Evolutionary conservation across 495 filamentous ascomycete species (phyloP).

Genomic region (Penicillium diatomitis): DNA sequence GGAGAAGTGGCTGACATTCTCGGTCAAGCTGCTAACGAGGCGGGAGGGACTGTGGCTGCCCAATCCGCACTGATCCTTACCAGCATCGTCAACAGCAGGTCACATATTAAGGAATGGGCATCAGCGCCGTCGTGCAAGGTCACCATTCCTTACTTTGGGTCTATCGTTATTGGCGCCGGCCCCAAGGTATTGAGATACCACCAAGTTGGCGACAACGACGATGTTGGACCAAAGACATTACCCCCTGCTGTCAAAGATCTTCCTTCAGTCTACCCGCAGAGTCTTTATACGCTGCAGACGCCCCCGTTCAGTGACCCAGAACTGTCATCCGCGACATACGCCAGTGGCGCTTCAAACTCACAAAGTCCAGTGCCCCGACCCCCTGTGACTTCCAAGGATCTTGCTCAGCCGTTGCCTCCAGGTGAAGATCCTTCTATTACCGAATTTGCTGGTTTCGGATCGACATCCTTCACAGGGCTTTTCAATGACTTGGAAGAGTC

Average conservation of each 20-base stretch:
- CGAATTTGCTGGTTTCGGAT: constrained; percentile 11
- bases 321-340: not conserved
- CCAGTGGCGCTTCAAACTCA: not conserved
- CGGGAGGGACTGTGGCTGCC: constrained; percentile 39
- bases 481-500: constrained; percentile 17
- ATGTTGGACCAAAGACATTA: not conserved
- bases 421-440: constrained; percentile 7
- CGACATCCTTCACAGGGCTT: constrained; percentile 12
- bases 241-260: not conserved
- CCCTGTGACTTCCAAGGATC: not conserved
- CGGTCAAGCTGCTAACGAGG: constrained; percentile 25
- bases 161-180: constrained; percentile 24
- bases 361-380: not conserved
- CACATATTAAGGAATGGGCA: constrained; percentile 1
- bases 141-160: constrained; percentile 41
- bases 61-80: constrained; percentile 39
- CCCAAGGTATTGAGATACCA: constrained; percentile 15
- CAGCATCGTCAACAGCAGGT: constrained; percentile 15
- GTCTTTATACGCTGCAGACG: constrained; percentile 15
- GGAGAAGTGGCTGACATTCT: constrained; percentile 32
- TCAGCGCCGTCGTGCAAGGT: constrained; percentile 17
- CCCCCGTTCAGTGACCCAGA: constrained; percentile 18
- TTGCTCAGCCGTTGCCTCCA: constrained; percentile 9
- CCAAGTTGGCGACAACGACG: constrained; percentile 1
- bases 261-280: not conserved